phyloP scores from a whole-genome alignment of 1,284 basidiomycete species.

The Rhodofomes roseus region DNA sequence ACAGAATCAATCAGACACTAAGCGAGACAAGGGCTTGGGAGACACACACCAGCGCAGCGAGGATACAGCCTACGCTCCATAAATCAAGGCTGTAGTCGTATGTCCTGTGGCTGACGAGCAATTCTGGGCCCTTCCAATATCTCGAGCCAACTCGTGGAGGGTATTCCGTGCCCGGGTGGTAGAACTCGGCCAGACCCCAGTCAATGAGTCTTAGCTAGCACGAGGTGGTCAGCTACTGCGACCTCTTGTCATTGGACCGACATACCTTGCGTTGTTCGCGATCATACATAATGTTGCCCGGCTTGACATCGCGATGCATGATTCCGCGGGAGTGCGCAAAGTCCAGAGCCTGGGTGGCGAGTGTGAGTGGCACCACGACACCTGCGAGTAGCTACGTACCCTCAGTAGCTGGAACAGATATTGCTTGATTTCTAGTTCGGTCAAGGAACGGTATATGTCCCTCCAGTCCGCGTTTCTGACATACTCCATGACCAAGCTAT shows the following conservation, averaged over 20 bases:
- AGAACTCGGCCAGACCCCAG: constrained; percentile 93
- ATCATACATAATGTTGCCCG: constrained; percentile 91
- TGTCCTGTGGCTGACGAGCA: constrained; percentile 83
- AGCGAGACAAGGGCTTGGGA: neutral
- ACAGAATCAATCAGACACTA: neutral
- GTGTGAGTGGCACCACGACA: neutral
- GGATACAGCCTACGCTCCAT: constrained; percentile 90
- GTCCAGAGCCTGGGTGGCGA: constrained; percentile 62
- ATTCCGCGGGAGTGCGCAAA: constrained; percentile 88
- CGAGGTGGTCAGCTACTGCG: neutral
- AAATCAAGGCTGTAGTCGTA: constrained; percentile 86
- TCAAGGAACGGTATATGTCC: constrained; percentile 68
- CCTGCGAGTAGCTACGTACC: constrained; percentile 31
- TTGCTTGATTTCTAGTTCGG: constrained; percentile 80
- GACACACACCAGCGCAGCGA: constrained; percentile 72
- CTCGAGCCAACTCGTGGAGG: constrained; percentile 88
- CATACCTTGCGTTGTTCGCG: constrained; percentile 72
- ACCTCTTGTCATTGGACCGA: neutral
- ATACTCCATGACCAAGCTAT: constrained; percentile 84
- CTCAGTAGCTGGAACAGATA: constrained; percentile 86
- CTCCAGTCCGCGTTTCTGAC: constrained; percentile 87
- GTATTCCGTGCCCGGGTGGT: constrained; percentile 83
- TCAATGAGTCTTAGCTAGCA: constrained; percentile 77
- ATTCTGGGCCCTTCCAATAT: constrained; percentile 88
- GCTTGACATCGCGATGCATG: constrained; percentile 91